phyloP scores from a whole-genome alignment of 352 stramenopile species.

The Ophiocytium majus region DNA sequence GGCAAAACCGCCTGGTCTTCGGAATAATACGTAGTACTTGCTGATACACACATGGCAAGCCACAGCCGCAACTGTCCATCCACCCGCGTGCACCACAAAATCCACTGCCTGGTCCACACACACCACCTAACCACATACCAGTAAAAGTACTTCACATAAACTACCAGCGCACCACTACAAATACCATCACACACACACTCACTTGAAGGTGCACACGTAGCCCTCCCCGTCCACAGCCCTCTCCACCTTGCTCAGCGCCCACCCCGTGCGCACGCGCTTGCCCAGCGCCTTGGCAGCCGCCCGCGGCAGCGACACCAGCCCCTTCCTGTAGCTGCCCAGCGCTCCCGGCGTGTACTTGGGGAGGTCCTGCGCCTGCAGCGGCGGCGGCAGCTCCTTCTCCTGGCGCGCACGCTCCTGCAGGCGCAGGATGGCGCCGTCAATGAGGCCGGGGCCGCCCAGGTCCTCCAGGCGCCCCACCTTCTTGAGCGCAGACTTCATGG shows the following conservation, averaged over 20 bases:
- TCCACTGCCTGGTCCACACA: too few species aligned
- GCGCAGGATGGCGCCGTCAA: conserved; percentile 52
- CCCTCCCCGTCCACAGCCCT: conserved; percentile 39
- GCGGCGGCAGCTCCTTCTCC: conserved; percentile 40
- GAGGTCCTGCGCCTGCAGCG: conserved; percentile 43
- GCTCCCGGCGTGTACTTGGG: conserved; percentile 66
- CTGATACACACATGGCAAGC: too few species aligned
- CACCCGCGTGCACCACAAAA: too few species aligned
- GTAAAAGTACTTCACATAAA: too few species aligned
- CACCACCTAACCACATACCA: too few species aligned
- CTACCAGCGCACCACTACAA: too few species aligned
- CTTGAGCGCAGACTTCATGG: conserved; percentile 69
- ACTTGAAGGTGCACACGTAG: conserved; percentile 53
- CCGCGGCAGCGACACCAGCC: conserved; percentile 67
- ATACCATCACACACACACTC: too few species aligned
- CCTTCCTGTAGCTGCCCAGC: conserved; percentile 66
- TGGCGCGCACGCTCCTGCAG: conserved; percentile 49
- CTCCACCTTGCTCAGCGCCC: conserved; percentile 63
- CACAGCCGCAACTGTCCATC: too few species aligned
- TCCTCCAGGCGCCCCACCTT: conserved; percentile 63
- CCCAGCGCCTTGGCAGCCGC: conserved; percentile 64
- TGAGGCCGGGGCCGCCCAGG: conserved; percentile 47
- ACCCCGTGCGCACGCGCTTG: conserved; percentile 37
- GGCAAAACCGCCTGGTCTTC: too few species aligned
- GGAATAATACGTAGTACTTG: too few species aligned